phyloP scores from a whole-genome alignment of 176 grass and related monocot genomes.

The Chrysopogon serrulatus region DNA sequence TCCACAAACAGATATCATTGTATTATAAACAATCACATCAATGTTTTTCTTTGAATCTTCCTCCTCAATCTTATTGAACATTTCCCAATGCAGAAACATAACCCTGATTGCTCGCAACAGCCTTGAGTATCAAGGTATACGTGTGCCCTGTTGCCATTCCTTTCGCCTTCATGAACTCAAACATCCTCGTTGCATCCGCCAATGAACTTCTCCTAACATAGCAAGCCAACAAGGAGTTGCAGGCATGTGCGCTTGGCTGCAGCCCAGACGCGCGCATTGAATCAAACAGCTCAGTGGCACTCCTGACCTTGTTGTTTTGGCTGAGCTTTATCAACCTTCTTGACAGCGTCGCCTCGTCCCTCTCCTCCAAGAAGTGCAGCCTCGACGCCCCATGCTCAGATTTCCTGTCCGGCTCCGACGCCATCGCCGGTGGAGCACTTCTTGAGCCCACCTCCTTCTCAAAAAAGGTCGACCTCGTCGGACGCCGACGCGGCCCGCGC shows the following conservation, averaged over 20 bases:
- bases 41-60: slow-evolving; percentile 41
- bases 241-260: slow-evolving; percentile 65
- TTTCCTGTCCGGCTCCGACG: slow-evolving; percentile 2
- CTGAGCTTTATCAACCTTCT: slow-evolving; percentile 64
- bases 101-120: slow-evolving; percentile 46
- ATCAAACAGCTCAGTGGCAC: slow-evolving; percentile 68
- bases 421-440: not conserved
- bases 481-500: slow-evolving; percentile 8
- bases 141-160: slow-evolving; percentile 55
- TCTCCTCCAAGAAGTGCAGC: slow-evolving; percentile 87
- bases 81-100: slow-evolving; percentile 41
- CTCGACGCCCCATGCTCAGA: slow-evolving; percentile 23
- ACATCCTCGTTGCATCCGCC: slow-evolving; percentile 51
- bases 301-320: slow-evolving; percentile 76
- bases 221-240: slow-evolving; percentile 72
- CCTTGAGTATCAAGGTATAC: slow-evolving; percentile 79
- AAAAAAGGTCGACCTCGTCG: slow-evolving; percentile 16
- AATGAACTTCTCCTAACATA: slow-evolving; percentile 39
- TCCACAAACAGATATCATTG: slow-evolving; percentile 72
- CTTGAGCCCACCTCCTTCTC: not conserved
- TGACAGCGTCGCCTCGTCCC: slow-evolving; percentile 65
- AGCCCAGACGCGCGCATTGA: slow-evolving; percentile 73
- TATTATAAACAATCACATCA: slow-evolving; percentile 86
- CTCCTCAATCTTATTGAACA: slow-evolving; percentile 52
- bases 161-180: slow-evolving; percentile 56